These are phyloP conservation scores for Diaporthe aspalathi DNA, from an alignment of 2,329 filamentous ascomycete species.

Conservation along the genomic window DNA sequence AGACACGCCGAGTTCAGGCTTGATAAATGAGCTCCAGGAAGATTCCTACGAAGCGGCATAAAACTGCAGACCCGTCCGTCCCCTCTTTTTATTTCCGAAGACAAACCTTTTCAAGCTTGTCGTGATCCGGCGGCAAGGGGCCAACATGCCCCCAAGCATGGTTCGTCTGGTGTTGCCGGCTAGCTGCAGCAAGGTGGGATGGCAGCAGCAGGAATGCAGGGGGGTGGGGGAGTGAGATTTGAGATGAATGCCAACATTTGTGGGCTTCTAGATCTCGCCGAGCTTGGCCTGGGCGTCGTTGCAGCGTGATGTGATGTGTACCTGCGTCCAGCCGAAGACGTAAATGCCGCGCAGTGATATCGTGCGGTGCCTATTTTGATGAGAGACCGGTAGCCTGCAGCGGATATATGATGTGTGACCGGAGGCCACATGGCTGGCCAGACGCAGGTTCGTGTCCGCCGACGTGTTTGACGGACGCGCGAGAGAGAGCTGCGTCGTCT, in stretches of 20 bases:
- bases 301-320: slow-evolving; percentile 13
- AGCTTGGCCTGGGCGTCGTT: background rate
- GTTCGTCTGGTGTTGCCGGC: slow-evolving; percentile 29
- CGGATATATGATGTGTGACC: slow-evolving; percentile 16
- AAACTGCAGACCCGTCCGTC: slow-evolving; percentile 13
- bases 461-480: slow-evolving; percentile 4
- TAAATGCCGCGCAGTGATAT: background rate
- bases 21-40: background rate
- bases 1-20: background rate
- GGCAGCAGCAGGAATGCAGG: slow-evolving; percentile 17
- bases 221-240: slow-evolving; percentile 7
- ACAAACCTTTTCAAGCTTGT: slow-evolving; percentile 8
- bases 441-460: background rate
- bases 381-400: slow-evolving; percentile 19
- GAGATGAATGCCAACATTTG: slow-evolving; percentile 6
- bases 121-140: background rate
- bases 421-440: slow-evolving; percentile 7
- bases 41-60: slow-evolving; percentile 10
- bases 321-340: slow-evolving; percentile 29
- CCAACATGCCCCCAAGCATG: slow-evolving; percentile 11
- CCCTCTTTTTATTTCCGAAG: slow-evolving; percentile 19
- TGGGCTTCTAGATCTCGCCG: background rate
- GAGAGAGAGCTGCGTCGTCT: too few species aligned
- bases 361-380: background rate
- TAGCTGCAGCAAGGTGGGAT: slow-evolving; percentile 14